Conservation (phyloP, 805 yeast species). For the Saitoella complicata region DNA sequence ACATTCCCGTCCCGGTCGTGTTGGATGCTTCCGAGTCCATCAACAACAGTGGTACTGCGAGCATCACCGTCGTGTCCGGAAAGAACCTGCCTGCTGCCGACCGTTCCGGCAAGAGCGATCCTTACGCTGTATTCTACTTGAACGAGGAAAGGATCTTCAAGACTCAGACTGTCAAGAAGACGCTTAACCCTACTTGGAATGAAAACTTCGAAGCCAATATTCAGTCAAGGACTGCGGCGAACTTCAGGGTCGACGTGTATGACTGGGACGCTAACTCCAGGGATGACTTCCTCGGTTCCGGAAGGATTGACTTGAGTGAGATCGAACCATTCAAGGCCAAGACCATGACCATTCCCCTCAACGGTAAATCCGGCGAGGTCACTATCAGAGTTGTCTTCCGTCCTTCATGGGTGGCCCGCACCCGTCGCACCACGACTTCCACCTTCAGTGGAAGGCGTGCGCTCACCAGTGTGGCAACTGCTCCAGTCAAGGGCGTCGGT, state of each 20-base stretch:
- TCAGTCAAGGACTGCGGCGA: slow-evolving; percentile 44
- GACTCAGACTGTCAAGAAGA: slow-evolving; percentile 69
- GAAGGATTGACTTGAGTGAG: slow-evolving; percentile 37
- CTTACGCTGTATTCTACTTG: slow-evolving; percentile 55
- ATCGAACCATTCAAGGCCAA: slow-evolving; percentile 42
- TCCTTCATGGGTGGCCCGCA: no score
- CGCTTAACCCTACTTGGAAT: slow-evolving; percentile 81
- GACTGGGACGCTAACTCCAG: slow-evolving; percentile 94
- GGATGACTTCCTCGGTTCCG: slow-evolving; percentile 68
- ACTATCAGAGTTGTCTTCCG: neutral
- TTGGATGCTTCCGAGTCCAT: slow-evolving; percentile 63
- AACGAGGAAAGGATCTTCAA: slow-evolving; percentile 51
- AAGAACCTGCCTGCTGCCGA: slow-evolving; percentile 69
- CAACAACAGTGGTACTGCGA: slow-evolving; percentile 56
- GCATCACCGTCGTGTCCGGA: slow-evolving; percentile 47
- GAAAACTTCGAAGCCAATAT: slow-evolving; percentile 45
- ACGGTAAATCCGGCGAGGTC: slow-evolving; percentile 37
- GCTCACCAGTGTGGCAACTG: no score
- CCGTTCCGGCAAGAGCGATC: slow-evolving; percentile 58
- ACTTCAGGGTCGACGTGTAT: slow-evolving; percentile 38
- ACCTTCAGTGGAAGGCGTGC: no score
- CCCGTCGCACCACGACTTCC: no score
- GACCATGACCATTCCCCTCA: slow-evolving; percentile 37
- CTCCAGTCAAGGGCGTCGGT: no score
- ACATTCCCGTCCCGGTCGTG: slow-evolving; percentile 54